phyloP scores from a whole-genome alignment of 345 rosid species.

The Aurinia saxatilis region DNA sequence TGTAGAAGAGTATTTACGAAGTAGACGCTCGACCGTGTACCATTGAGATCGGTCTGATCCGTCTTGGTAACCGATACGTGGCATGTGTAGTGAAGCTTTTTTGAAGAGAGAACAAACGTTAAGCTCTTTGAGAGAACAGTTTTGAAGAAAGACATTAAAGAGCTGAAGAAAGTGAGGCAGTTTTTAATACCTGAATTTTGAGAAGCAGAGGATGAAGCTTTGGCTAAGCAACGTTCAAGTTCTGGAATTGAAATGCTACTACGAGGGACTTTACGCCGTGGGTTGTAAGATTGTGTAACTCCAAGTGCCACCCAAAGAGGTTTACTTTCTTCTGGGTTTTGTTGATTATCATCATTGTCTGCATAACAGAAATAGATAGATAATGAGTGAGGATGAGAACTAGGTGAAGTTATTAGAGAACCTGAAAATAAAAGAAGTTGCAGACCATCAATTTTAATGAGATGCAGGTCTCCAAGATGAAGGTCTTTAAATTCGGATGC shows the following conservation, averaged over 20 bases:
- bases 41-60: slow-evolving; percentile 72
- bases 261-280: slow-evolving; percentile 66
- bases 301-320: slow-evolving; percentile 69
- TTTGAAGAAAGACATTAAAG: not conserved
- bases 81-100: slow-evolving; percentile 89
- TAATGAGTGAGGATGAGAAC: not conserved
- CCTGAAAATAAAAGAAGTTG: not conserved
- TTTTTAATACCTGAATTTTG: slow-evolving; percentile 50
- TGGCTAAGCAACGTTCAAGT: slow-evolving; percentile 65
- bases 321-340: slow-evolving; percentile 19
- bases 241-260: slow-evolving; percentile 61
- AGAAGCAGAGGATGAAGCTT: slow-evolving; percentile 60
- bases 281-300: slow-evolving; percentile 68
- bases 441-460: slow-evolving; percentile 54
- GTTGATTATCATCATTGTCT: slow-evolving; percentile 40
- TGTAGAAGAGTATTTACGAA: slow-evolving; percentile 68
- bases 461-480: slow-evolving; percentile 84
- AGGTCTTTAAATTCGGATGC: slow-evolving; percentile 70
- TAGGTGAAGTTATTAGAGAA: not conserved
- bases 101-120: not conserved
- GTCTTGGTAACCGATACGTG: slow-evolving; percentile 73
- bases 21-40: slow-evolving; percentile 83
- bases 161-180: not conserved
- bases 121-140: not conserved
- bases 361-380: not conserved